Conservation (phyloP, 345 rosid species). For the Eucalyptus sp. region DNA sequence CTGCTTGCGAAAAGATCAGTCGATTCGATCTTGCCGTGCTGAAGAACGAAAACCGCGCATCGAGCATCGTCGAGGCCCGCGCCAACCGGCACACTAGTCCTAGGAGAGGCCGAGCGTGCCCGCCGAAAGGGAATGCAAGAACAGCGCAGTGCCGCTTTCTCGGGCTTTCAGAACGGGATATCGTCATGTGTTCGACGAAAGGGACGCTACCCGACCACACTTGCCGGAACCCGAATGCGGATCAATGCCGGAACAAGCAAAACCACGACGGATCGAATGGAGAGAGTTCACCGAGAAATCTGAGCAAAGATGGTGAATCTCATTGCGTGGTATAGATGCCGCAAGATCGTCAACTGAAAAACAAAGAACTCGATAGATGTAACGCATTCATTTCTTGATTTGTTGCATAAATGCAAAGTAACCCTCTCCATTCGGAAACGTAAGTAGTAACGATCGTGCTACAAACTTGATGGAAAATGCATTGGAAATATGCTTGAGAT, state of each 20-base stretch:
- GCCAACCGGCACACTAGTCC: slow-evolving; percentile 32
- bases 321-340: neutral
- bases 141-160: slow-evolving; percentile 26
- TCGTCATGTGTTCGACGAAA: neutral
- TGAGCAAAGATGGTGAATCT: neutral
- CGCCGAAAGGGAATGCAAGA: slow-evolving; percentile 50
- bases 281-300: neutral
- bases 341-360: neutral
- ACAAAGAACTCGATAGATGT: neutral
- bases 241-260: neutral
- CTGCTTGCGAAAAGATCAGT: neutral
- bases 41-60: slow-evolving; percentile 39
- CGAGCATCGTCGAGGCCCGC: slow-evolving; percentile 9
- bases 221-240: neutral
- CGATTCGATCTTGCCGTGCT: slow-evolving; percentile 26
- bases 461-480: neutral
- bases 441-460: neutral
- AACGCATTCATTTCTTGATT: neutral
- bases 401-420: neutral
- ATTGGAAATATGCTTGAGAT: neutral
- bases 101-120: slow-evolving; percentile 41
- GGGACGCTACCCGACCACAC: neutral
- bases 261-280: neutral
- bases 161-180: neutral
- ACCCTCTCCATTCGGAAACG: neutral